phyloP scores from a whole-genome alignment of 768 basidiomycete species.

The Boletus tomentosulus region DNA sequence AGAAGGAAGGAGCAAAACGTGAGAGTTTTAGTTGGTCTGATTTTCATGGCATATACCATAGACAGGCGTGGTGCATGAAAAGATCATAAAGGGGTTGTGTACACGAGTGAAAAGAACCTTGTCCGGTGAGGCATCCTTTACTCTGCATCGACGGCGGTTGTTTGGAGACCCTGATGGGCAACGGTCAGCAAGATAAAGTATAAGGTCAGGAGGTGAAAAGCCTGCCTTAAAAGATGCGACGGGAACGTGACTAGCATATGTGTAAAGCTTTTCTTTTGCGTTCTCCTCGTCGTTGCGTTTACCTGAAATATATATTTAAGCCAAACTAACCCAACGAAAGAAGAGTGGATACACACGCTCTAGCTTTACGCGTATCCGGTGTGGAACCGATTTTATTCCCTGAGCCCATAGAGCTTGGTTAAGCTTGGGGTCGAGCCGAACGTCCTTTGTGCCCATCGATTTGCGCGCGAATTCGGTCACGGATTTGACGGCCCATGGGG shows the following conservation, averaged over 20 bases:
- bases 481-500: constrained; percentile 94
- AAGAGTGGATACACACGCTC: constrained; percentile 61
- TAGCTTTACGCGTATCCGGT: constrained; percentile 87
- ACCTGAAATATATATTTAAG: constrained; percentile 42
- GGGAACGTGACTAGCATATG: constrained; percentile 79
- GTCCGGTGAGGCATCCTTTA: constrained; percentile 32
- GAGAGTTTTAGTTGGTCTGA: background rate
- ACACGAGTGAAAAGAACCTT: constrained; percentile 12
- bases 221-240: constrained; percentile 83
- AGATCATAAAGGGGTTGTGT: constrained; percentile 13
- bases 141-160: constrained; percentile 76
- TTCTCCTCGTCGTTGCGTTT: constrained; percentile 99
- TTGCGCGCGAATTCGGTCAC: constrained; percentile 88
- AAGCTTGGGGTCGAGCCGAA: constrained; percentile 90
- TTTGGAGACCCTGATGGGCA: constrained; percentile 70
- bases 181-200: constrained; percentile 5
- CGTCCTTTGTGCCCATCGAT: constrained; percentile 93
- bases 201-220: background rate
- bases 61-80: constrained; percentile 25
- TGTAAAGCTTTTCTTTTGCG: constrained; percentile 97
- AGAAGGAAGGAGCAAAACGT: too few relatives aligned
- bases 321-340: background rate
- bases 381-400: constrained; percentile 92
- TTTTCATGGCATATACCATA: constrained; percentile 28
- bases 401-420: constrained; percentile 95